phyloP scores from a whole-genome alignment of 2,329 filamentous ascomycete genomes.

The Pseudofabraea citricarpa region DNA sequence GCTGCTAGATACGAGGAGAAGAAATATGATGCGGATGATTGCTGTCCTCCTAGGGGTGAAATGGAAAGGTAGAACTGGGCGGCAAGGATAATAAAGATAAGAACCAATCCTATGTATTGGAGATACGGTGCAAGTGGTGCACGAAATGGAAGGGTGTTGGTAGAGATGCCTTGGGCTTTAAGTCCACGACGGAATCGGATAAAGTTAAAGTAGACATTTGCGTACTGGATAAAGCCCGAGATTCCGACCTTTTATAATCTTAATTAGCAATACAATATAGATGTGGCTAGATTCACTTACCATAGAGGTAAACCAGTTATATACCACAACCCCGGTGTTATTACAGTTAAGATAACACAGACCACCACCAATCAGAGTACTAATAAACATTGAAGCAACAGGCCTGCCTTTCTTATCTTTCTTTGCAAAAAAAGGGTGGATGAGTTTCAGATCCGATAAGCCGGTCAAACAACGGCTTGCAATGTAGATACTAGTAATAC shows the following conservation, averaged over 20 bases:
- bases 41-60: slow-evolving; percentile 26
- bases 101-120: slow-evolving; percentile 10
- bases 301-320: slow-evolving; percentile 67
- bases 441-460: slow-evolving; percentile 46
- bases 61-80: slow-evolving; percentile 30
- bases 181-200: slow-evolving; percentile 2
- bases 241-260: slow-evolving; percentile 24
- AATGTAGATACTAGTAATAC: slow-evolving; percentile 14
- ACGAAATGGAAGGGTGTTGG: slow-evolving; percentile 1
- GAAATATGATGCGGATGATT: slow-evolving; percentile 26
- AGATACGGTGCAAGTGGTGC: slow-evolving; percentile 1
- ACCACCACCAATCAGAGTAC: slow-evolving; percentile 25
- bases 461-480: slow-evolving; percentile 14
- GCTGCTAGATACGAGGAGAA: slow-evolving; percentile 29
- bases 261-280: not conserved
- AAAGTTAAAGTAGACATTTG: not conserved
- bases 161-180: slow-evolving; percentile 5
- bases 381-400: slow-evolving; percentile 23
- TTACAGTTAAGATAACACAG: slow-evolving; percentile 51
- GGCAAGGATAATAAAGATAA: slow-evolving; percentile 25
- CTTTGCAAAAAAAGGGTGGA: slow-evolving; percentile 53
- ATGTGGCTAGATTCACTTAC: slow-evolving; percentile 23
- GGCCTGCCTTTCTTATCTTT: slow-evolving; percentile 47
- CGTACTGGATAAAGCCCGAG: not conserved
- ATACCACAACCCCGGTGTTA: slow-evolving; percentile 37